Conservation (phyloP, 2,329 filamentous ascomycete genomes). For the Xylariaceae sp. region DNA sequence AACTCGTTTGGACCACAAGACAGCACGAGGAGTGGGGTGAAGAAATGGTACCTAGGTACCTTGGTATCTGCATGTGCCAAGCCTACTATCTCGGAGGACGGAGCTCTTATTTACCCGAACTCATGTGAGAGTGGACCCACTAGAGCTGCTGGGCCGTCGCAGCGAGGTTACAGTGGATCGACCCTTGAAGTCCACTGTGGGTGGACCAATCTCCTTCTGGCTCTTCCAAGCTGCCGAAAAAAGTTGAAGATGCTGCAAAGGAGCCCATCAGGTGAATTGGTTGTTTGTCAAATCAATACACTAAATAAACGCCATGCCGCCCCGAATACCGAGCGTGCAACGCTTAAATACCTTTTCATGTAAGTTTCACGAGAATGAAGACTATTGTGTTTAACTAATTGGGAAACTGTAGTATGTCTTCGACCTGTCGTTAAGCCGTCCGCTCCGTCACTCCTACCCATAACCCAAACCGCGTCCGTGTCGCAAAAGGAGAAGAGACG, state of each 20-base stretch:
- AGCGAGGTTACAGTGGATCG: slow-evolving; percentile 8
- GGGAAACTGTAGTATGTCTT: slow-evolving; percentile 59
- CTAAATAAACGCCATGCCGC: slow-evolving; percentile 63
- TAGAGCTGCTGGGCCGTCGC: background rate
- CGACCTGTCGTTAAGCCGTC: slow-evolving; percentile 58
- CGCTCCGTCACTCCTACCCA: slow-evolving; percentile 62
- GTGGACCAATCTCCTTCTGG: slow-evolving; percentile 9
- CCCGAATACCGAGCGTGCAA: slow-evolving; percentile 67
- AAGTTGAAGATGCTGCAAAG: slow-evolving; percentile 19
- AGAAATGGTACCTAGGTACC: background rate
- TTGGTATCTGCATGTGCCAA: no score
- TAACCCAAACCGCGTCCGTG: slow-evolving; percentile 67
- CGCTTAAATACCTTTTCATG: slow-evolving; percentile 66
- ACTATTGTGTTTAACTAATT: slow-evolving; percentile 1
- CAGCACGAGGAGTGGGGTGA: slow-evolving; percentile 1
- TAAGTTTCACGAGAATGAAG: slow-evolving; percentile 48
- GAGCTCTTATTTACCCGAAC: slow-evolving; percentile 15
- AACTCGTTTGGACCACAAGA: background rate
- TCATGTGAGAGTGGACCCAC: slow-evolving; percentile 6
- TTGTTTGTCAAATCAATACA: background rate
- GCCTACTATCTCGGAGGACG: slow-evolving; percentile 10
- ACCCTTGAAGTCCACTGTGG: slow-evolving; percentile 2
- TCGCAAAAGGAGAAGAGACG: slow-evolving; percentile 69
- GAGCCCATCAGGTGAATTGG: slow-evolving; percentile 3
- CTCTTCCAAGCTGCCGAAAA: slow-evolving; percentile 16